Percentiles rank a stretch among this genome's conserved stretches.
phyloP scores from a whole-genome alignment of 1,284 basidiomycete species.

The Marasmius sp. region DNA sequence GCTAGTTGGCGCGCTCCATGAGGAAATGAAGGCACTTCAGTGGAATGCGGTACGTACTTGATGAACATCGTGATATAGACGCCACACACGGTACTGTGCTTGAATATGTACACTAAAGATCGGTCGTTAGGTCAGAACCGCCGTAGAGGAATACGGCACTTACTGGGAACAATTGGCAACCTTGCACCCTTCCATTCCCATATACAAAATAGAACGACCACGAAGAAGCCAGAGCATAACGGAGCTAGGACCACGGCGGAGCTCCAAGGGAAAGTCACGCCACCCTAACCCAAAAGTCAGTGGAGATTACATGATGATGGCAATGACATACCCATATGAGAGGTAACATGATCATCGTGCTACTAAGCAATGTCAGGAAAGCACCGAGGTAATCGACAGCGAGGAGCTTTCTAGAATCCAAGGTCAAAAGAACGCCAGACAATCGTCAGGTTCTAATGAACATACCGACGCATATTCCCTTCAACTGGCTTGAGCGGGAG shows the following conservation, averaged over 20 bases:
- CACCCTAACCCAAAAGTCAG: constrained; percentile 43
- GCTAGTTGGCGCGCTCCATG: constrained; percentile 23
- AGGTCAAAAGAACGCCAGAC: neutral
- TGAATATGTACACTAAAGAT: constrained; percentile 67
- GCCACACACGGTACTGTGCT: constrained; percentile 64
- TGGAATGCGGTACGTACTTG: constrained; percentile 40
- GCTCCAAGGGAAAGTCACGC: constrained; percentile 67
- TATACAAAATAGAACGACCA: constrained; percentile 59
- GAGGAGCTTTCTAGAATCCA: constrained; percentile 10
- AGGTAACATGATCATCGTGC: constrained; percentile 16
- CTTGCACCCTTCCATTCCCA: constrained; percentile 74
- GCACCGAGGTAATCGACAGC: constrained; percentile 15
- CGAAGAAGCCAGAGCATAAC: constrained; percentile 54
- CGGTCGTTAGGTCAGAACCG: constrained; percentile 2
- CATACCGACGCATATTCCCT: constrained; percentile 9
- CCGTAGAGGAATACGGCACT: constrained; percentile 19
- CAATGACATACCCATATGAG: constrained; percentile 14
- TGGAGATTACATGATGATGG: neutral
- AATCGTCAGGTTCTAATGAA: neutral
- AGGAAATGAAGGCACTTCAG: neutral
- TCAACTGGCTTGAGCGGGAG: constrained; percentile 12
- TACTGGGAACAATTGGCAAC: constrained; percentile 70
- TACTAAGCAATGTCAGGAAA: constrained; percentile 12
- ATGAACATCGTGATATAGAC: constrained; percentile 70
- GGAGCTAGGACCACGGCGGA: constrained; percentile 65